Evolutionary conservation across 2,329 filamentous ascomycete genomes (phyloP).

Genomic region (Colletotrichum ledebouriae): DNA sequence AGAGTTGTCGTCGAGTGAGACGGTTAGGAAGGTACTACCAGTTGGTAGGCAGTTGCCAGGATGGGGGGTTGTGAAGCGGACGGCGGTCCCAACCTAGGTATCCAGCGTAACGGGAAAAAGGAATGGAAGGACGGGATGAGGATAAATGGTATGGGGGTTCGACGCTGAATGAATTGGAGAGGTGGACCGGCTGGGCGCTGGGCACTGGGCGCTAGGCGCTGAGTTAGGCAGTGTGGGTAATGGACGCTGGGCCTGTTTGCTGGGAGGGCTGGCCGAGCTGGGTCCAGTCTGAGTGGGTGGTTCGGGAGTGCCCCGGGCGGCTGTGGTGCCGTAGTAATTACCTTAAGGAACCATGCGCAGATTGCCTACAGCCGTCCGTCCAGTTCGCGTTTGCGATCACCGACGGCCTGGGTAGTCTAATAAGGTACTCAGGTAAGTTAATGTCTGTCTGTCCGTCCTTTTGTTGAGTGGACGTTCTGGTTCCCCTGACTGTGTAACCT

Average conservation of each 20-base stretch:
- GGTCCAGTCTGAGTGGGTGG: slow-evolving; percentile 10
- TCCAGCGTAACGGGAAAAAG: slow-evolving; percentile 30
- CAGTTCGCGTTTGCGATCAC: too few relatives aligned
- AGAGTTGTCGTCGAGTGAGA: slow-evolving; percentile 34
- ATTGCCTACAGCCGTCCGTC: not conserved
- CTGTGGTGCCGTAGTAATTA: not conserved
- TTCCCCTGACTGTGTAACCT: too few relatives aligned
- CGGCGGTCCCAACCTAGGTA: slow-evolving; percentile 13
- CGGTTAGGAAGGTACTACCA: slow-evolving; percentile 41
- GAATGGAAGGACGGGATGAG: slow-evolving; percentile 12
- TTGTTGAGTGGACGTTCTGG: too few relatives aligned
- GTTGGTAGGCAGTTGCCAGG: slow-evolving; percentile 41
- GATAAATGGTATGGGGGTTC: slow-evolving; percentile 13
- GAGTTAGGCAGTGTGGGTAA: not conserved
- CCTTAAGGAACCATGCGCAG: not conserved
- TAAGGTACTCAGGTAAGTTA: too few relatives aligned
- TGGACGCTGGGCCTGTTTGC: slow-evolving; percentile 9
- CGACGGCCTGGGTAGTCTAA: too few relatives aligned
- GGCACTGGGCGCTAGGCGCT: not conserved
- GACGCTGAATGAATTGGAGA: slow-evolving; percentile 23
- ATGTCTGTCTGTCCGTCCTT: too few relatives aligned
- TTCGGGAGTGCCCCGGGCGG: slow-evolving; percentile 25
- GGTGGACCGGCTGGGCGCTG: slow-evolving; percentile 24
- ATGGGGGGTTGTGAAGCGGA: slow-evolving; percentile 26
- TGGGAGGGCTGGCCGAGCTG: slow-evolving; percentile 11